A percentile compares a stretch with the other conserved stretches of the same genome.
These are phyloP conservation scores for Aureoboletus auriporus DNA, from an alignment of 768 basidiomycete species.

Conservation along the genomic window DNA sequence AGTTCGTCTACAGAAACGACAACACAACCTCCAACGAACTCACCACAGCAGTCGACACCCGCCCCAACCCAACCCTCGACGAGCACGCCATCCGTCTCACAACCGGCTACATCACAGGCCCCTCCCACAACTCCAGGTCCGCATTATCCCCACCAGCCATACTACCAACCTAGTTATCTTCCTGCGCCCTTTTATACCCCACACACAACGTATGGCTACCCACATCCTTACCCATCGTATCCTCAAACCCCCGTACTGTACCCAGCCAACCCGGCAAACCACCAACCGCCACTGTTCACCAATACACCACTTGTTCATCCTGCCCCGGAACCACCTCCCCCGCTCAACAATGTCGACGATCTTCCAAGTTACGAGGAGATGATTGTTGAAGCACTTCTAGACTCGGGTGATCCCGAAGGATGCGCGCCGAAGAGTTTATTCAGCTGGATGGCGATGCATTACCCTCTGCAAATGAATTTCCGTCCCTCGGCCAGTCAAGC, in stretches of 20 bases:
- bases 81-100: constrained; percentile 14
- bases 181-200: constrained; percentile 64
- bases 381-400: constrained; percentile 77
- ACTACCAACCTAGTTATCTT: constrained; percentile 57
- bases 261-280: constrained; percentile 24
- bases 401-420: constrained; percentile 67
- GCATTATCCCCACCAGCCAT: constrained; percentile 52
- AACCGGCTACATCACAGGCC: constrained; percentile 18
- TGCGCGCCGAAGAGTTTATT: constrained; percentile 81
- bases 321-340: constrained; percentile 25
- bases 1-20: constrained; percentile 12
- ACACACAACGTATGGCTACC: constrained; percentile 35
- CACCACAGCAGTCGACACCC: constrained; percentile 16
- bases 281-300: constrained; percentile 32
- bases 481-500: constrained; percentile 88
- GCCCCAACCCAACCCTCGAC: constrained; percentile 25
- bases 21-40: constrained; percentile 13
- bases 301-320: constrained; percentile 33
- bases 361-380: constrained; percentile 89
- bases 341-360: constrained; percentile 38
- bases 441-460: constrained; percentile 77
- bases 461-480: constrained; percentile 86
- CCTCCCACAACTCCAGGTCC: constrained; percentile 23
- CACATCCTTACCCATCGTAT: constrained; percentile 32
- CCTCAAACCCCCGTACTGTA: constrained; percentile 32